phyloP scores from a whole-genome alignment of 306 rosid species.

The Ammopiptanthus mongolicus region DNA sequence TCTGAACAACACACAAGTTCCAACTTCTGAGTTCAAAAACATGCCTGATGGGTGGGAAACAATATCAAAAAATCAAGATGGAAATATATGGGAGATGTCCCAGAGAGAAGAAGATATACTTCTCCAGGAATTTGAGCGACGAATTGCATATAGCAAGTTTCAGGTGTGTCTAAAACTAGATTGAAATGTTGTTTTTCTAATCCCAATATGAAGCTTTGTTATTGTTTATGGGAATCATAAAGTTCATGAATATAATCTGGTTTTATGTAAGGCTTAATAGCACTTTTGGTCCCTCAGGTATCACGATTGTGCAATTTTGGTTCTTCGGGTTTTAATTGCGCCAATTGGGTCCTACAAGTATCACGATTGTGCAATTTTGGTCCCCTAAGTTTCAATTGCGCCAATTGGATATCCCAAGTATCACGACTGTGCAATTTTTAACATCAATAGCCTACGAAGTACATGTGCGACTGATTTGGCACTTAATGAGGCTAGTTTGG shows the following conservation, averaged over 20 bases:
- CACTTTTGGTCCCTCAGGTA: no score
- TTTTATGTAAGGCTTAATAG: no score
- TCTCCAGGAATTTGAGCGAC: constrained; percentile 90
- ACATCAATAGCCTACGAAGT: no score
- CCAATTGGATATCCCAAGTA: no score
- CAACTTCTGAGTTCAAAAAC: constrained; percentile 63
- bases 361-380: no score
- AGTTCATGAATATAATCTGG: background rate
- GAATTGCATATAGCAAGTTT: constrained; percentile 87
- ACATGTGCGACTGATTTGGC: no score
- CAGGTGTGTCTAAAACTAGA: constrained; percentile 47
- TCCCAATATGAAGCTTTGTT: background rate
- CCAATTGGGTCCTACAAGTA: no score
- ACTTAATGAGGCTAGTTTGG: no score
- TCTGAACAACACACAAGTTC: constrained; percentile 44
- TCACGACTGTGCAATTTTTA: no score
- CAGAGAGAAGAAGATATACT: constrained; percentile 95
- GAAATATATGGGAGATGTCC: constrained; percentile 92
- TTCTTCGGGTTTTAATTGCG: no score
- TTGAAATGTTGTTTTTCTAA: background rate
- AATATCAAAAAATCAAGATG: constrained; percentile 61
- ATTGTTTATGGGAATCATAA: background rate
- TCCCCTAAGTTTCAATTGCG: no score
- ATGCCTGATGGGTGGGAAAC: constrained; percentile 98
- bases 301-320: no score